phyloP scores from a whole-genome alignment of 306 rosid species.

The Cucurbita pepo region DNA sequence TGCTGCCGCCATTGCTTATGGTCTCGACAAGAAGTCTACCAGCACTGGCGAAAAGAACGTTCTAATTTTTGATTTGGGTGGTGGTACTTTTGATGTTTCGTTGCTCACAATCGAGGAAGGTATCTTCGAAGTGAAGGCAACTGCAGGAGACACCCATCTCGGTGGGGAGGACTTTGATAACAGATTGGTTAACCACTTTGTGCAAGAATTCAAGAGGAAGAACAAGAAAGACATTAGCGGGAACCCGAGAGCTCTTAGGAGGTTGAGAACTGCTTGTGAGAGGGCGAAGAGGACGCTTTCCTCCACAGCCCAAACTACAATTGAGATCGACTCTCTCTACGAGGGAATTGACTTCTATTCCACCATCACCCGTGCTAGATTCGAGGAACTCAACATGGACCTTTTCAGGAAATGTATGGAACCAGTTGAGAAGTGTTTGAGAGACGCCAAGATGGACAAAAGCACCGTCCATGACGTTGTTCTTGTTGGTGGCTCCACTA shows the following conservation, averaged over 20 bases:
- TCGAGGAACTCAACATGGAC: constrained; percentile 64
- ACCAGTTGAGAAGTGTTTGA: constrained; percentile 52
- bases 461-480: constrained; percentile 40
- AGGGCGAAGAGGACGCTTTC: constrained; percentile 60
- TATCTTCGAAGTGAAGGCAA: constrained; percentile 66
- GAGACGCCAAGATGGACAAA: constrained; percentile 69
- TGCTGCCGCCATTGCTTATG: constrained; percentile 63
- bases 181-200: constrained; percentile 57
- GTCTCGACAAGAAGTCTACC: constrained; percentile 48
- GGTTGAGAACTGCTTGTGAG: constrained; percentile 54
- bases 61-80: constrained; percentile 49
- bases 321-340: constrained; percentile 42
- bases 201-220: constrained; percentile 58
- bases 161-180: constrained; percentile 68
- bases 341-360: constrained; percentile 54
- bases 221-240: constrained; percentile 48
- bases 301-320: constrained; percentile 60
- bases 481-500: constrained; percentile 61
- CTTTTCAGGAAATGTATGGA: constrained; percentile 65
- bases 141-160: constrained; percentile 65
- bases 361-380: constrained; percentile 49
- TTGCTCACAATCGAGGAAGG: constrained; percentile 62
- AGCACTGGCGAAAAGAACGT: constrained; percentile 53
- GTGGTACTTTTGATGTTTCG: constrained; percentile 70
- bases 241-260: constrained; percentile 39